Evolutionary conservation across 2,329 filamentous ascomycete genomes (phyloP), one percentile per base, ranked within the genome.

Genomic region (Talaromyces verruculosus): DNA sequence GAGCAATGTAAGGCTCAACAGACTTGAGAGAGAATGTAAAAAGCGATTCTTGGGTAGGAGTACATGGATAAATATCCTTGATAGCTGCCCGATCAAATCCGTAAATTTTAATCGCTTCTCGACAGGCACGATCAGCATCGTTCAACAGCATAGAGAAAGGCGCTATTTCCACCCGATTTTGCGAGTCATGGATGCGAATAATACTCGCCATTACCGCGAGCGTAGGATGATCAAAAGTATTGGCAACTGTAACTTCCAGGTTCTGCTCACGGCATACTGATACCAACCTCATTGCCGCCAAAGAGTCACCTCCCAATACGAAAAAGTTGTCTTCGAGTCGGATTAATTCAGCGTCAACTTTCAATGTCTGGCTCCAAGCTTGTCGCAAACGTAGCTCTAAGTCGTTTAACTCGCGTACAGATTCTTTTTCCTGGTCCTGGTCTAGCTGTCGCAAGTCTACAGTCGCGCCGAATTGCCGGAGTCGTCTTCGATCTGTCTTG

Each of bases 401-500:
- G 6, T 60, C 63, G 51, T 64, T 81, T 77, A 51, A 73, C 45
- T 4, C 35, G 5, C 53, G 63, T 28, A 10, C 17, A 51, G 72
- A 68, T 17, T 65, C 55, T 4, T 71, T 41, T 39, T 25, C 35
- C 4, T 7, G 30, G 0, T 28, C 7, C 10, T 30, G 19, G 3
- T 41, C 47, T 28, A 60, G 57, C 15, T 59, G 30, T 60, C 57
- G 63, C 35, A 65, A 13, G 11, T 65, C 63, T 22, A 65, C 30
- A 19, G 53, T 65, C 2, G 57, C 45, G 3, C 53, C 57, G n/a
- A 65, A 65, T 25, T 64, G 41, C 8, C 57, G 28, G 8, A 67
- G 53, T 51, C 30, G 51, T 45, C 43, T 64, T 5, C 86, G 13
- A 85, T 74, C 0, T 84, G 85, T 76, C 85, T 80, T 43, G 85